Conservation (phyloP, 2,329 filamentous ascomycete genomes). For the Fusarium sp. region DNA sequence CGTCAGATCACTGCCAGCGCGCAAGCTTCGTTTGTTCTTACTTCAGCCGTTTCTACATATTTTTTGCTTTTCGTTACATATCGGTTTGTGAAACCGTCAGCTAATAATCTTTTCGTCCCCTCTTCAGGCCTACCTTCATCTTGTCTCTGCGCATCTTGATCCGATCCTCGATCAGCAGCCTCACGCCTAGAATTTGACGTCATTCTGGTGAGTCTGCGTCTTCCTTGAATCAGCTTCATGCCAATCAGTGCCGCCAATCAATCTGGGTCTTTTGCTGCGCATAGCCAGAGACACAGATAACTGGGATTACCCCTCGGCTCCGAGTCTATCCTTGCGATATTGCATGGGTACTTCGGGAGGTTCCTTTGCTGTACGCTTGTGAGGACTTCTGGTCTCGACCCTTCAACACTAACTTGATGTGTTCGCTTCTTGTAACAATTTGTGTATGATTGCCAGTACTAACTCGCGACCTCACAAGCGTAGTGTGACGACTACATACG, state of each 20-base stretch:
- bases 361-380: background rate
- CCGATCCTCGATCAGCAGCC: slow-evolving; percentile 1
- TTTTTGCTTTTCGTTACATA: slow-evolving; percentile 3
- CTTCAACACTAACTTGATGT: background rate
- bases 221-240: slow-evolving; percentile 29
- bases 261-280: slow-evolving; percentile 19
- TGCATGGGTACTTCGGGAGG: slow-evolving; percentile 1
- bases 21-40: background rate
- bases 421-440: slow-evolving; percentile 6
- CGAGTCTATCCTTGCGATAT: slow-evolving; percentile 3
- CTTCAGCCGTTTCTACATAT: background rate
- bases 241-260: slow-evolving; percentile 26
- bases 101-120: slow-evolving; percentile 3
- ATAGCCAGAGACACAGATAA: slow-evolving; percentile 11
- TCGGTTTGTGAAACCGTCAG: background rate
- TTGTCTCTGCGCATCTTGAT: slow-evolving; percentile 9
- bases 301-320: slow-evolving; percentile 5
- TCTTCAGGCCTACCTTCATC: slow-evolving; percentile 14
- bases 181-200: slow-evolving; percentile 40
- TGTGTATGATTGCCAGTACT: slow-evolving; percentile 12
- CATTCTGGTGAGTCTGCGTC: slow-evolving; percentile 41
- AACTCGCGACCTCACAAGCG: slow-evolving; percentile 5
- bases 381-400: background rate
- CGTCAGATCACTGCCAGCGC: slow-evolving; percentile 6
- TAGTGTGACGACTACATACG: background rate